phyloP scores from a whole-genome alignment of 345 rosid species.

The Eucalyptus regnans region DNA sequence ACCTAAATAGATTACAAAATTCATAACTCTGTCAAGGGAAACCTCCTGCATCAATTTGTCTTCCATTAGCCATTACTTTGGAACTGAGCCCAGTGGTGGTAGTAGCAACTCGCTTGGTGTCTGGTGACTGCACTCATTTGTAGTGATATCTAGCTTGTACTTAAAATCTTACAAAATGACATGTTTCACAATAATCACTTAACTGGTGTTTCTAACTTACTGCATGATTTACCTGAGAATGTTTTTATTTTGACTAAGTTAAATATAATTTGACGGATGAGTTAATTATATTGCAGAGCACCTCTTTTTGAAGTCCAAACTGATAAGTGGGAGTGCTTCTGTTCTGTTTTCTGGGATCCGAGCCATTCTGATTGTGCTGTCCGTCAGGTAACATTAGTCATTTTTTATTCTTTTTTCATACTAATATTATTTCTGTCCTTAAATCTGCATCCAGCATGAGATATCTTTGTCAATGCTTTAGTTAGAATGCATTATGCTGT shows the following conservation, averaged over 20 bases:
- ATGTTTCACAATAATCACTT: not conserved
- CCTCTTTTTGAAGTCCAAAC: constrained; percentile 87
- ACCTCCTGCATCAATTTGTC: not conserved
- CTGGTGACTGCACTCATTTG: not conserved
- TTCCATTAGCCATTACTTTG: not conserved
- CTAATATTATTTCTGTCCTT: not conserved
- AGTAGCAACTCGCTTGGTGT: not conserved
- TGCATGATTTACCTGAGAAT: not conserved
- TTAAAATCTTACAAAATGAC: not conserved
- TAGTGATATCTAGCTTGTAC: not conserved
- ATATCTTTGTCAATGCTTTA: not conserved
- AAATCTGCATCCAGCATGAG: not conserved
- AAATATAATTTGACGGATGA: not conserved
- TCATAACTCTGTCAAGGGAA: not conserved
- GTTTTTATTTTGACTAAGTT: not conserved
- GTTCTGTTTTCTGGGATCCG: constrained; percentile 81
- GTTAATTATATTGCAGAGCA: constrained; percentile 46
- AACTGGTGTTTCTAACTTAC: not conserved
- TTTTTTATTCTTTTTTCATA: not conserved
- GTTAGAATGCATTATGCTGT: not conserved
- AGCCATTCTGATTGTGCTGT: constrained; percentile 79
- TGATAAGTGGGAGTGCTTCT: constrained; percentile 89
- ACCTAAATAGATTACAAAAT: not conserved
- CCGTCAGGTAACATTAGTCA: constrained; percentile 55
- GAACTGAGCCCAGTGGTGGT: not conserved